A percentile compares a stretch with the other conserved stretches of the same genome.
Evolutionary conservation across 305 asterid species (phyloP).

Genomic region (Fraxinus velutina): DNA sequence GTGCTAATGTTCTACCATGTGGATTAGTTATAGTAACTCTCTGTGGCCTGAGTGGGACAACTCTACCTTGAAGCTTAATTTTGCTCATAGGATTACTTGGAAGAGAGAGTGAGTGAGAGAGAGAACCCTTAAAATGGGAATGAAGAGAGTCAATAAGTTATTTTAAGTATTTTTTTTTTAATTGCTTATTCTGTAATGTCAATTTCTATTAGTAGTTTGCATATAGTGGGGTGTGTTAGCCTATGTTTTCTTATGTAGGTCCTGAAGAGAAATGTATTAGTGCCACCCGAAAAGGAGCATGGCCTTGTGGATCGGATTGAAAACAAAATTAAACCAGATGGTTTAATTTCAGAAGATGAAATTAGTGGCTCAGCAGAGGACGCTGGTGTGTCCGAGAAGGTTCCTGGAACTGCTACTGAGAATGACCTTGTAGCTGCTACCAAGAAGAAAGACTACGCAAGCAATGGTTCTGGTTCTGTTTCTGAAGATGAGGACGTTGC

Average conservation of each 20-base stretch:
- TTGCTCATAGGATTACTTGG: background rate
- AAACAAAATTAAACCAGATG: background rate
- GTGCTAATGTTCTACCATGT: background rate
- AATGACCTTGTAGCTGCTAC: background rate
- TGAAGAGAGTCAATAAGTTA: background rate
- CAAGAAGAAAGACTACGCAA: constrained; percentile 29
- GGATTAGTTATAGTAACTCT: background rate
- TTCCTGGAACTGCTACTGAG: constrained; percentile 14
- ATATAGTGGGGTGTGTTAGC: background rate
- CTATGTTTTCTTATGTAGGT: background rate
- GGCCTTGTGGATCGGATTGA: background rate
- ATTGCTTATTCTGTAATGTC: background rate
- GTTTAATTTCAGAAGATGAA: constrained; percentile 18
- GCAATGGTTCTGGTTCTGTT: constrained; percentile 26
- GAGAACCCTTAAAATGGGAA: background rate
- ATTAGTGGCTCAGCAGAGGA: constrained; percentile 26
- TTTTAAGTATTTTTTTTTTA: background rate
- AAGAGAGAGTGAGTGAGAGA: background rate
- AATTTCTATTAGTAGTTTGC: background rate
- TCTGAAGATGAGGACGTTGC: constrained; percentile 32
- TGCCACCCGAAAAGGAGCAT: background rate
- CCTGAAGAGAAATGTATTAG: background rate
- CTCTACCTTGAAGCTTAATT: background rate
- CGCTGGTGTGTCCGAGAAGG: constrained; percentile 25
- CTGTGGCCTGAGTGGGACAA: background rate